A percentile compares a stretch with the other conserved stretches of the same genome.
phyloP scores from a whole-genome alignment of 2,329 filamentous ascomycete genomes.

The Lecanicillium sp. region DNA sequence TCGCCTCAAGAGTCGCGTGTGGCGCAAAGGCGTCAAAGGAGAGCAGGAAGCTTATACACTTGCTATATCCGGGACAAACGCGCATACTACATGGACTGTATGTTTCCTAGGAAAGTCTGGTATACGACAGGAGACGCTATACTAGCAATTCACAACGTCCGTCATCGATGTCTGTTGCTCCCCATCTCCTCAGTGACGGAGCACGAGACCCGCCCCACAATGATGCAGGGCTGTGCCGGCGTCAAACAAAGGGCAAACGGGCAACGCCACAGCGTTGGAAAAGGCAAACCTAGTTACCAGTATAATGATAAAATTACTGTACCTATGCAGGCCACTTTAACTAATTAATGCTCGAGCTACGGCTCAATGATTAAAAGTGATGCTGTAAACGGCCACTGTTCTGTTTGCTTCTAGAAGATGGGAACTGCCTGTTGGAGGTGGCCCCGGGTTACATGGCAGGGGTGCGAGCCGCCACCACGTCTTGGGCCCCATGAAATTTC shows the following conservation, averaged over 20 bases:
- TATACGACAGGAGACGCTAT: neutral
- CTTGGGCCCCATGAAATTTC: no score
- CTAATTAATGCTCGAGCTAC: no score
- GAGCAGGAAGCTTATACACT: neutral
- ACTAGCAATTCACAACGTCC: neutral
- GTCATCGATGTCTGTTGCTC: neutral
- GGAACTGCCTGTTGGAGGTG: slow-evolving; percentile 1
- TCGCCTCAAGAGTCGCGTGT: neutral
- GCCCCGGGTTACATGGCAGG: neutral
- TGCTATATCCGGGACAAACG: neutral
- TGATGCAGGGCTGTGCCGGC: neutral
- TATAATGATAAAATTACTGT: no score
- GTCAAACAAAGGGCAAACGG: no score
- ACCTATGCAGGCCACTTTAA: no score
- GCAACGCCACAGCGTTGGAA: neutral
- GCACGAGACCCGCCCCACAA: slow-evolving; percentile 9
- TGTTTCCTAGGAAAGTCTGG: no score
- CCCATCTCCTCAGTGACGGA: neutral
- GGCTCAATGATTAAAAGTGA: neutral
- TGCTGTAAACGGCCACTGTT: slow-evolving; percentile 10
- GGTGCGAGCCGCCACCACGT: no score
- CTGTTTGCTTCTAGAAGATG: slow-evolving; percentile 16
- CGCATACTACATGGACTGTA: no score
- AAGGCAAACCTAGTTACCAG: no score
- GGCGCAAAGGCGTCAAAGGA: neutral